Percentiles rank a stretch among this genome's conserved stretches.
These are phyloP conservation scores for Linnemannia elongata DNA, from an alignment of 192 early-diverging fungal genomes.

Conservation along the genomic window DNA sequence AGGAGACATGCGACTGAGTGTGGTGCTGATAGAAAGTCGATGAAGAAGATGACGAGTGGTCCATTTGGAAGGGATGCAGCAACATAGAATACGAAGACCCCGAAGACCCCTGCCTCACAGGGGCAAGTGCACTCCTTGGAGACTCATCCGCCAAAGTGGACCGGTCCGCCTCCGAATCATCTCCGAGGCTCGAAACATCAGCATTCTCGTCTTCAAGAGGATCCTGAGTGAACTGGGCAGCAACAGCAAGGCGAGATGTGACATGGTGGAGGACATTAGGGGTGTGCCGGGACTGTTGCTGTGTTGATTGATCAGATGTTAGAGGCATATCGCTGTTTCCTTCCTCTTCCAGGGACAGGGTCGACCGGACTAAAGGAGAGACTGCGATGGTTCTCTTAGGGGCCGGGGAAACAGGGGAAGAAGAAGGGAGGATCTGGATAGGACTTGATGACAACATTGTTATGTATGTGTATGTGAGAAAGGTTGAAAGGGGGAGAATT, in stretches of 20 bases:
- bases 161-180: not conserved
- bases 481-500: not conserved
- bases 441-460: not conserved
- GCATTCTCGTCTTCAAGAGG: slow-evolving; percentile 18
- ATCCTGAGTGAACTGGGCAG: slow-evolving; percentile 8
- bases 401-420: not conserved
- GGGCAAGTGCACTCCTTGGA: not conserved
- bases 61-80: slow-evolving; percentile 2
- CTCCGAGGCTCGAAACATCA: slow-evolving; percentile 26
- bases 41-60: not conserved
- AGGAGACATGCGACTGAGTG: not conserved
- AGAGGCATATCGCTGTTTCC: slow-evolving; percentile 28
- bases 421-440: not conserved
- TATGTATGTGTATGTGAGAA: not conserved
- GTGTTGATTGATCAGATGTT: not conserved
- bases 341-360: slow-evolving; percentile 15
- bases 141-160: not conserved
- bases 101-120: not conserved
- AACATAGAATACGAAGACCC: slow-evolving; percentile 3
- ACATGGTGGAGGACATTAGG: slow-evolving; percentile 4
- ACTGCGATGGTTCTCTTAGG: slow-evolving; percentile 18
- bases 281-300: slow-evolving; percentile 1
- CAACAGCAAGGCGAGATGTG: slow-evolving; percentile 10
- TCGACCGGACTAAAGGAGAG: slow-evolving; percentile 11
- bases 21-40: not conserved